A percentile compares a stretch with the other conserved stretches of the same genome.
These are phyloP conservation scores for Metschnikowia gelsemii DNA, from an alignment of 805 yeast species.

Conservation along the genomic window DNA sequence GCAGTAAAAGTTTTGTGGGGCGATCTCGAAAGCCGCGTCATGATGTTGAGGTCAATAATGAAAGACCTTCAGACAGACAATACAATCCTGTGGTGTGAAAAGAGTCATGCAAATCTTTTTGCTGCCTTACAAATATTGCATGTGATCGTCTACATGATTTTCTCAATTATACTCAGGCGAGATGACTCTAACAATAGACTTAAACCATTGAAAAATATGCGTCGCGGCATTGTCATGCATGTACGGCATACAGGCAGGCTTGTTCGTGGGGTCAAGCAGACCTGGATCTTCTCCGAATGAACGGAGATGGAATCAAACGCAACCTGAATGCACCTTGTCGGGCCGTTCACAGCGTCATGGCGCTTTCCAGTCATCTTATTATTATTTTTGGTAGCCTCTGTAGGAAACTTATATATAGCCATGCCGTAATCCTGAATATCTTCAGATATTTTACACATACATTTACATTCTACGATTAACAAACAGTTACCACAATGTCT, in stretches of 20 bases:
- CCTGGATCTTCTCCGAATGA: conserved; percentile 1
- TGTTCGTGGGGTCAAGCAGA: conserved; percentile 5
- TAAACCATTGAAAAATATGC: not conserved
- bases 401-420: conserved; percentile 1
- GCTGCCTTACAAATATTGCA: not conserved
- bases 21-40: not conserved
- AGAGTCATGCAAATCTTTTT: not conserved
- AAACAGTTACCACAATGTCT: not conserved
- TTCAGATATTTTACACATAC: too few relatives aligned
- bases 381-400: too few relatives aligned
- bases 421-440: too few relatives aligned
- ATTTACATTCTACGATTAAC: not conserved
- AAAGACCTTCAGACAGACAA: too few relatives aligned
- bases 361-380: too few relatives aligned
- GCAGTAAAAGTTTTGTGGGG: not conserved
- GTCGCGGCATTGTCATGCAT: conserved; percentile 7
- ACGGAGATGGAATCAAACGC: not conserved
- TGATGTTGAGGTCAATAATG: not conserved
- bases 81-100: too few relatives aligned
- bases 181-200: not conserved
- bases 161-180: conserved; percentile 2
- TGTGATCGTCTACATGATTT: not conserved
- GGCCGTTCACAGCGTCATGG: too few relatives aligned
- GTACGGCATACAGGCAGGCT: conserved; percentile 2
- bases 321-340: not conserved